A percentile compares a stretch with the other conserved stretches of the same genome.
Evolutionary conservation across 2,329 filamentous ascomycete species (phyloP).

Genomic region (Ophiostoma fasciatum): DNA sequence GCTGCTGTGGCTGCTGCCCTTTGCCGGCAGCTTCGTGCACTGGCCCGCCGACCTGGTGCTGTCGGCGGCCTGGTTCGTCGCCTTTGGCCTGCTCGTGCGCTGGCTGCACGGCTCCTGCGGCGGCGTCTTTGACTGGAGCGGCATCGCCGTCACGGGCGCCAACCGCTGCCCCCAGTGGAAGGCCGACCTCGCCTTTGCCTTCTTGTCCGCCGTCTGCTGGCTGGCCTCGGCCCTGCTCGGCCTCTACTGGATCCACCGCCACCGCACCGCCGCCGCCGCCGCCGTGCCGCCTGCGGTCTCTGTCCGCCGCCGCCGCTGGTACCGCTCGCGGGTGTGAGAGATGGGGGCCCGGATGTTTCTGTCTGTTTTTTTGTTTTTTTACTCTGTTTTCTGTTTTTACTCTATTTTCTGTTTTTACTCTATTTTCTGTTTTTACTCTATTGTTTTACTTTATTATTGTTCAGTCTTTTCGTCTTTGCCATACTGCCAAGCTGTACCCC

Average conservation of each 20-base stretch:
- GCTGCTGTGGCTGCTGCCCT: slow-evolving; percentile 59
- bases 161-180: slow-evolving; percentile 54
- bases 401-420: too few species aligned
- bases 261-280: slow-evolving; percentile 15
- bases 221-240: slow-evolving; percentile 46
- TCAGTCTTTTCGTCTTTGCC: too few species aligned
- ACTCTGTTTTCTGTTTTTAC: too few species aligned
- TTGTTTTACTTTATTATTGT: too few species aligned
- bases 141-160: slow-evolving; percentile 31
- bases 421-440: too few species aligned
- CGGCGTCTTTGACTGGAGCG: slow-evolving; percentile 43
- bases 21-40: slow-evolving; percentile 49
- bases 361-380: too few species aligned
- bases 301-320: slow-evolving; percentile 23
- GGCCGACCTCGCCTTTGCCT: slow-evolving; percentile 55
- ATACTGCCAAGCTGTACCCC: too few species aligned
- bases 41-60: slow-evolving; percentile 59
- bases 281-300: slow-evolving; percentile 13
- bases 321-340: slow-evolving; percentile 25
- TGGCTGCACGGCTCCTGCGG: slow-evolving; percentile 36
- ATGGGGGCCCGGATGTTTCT: not conserved
- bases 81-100: slow-evolving; percentile 51
- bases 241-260: slow-evolving; percentile 36
- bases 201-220: slow-evolving; percentile 58
- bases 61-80: slow-evolving; percentile 54